phyloP scores from a whole-genome alignment of 2,329 filamentous ascomycete genomes.

The Aspergillus costaricaensis region DNA sequence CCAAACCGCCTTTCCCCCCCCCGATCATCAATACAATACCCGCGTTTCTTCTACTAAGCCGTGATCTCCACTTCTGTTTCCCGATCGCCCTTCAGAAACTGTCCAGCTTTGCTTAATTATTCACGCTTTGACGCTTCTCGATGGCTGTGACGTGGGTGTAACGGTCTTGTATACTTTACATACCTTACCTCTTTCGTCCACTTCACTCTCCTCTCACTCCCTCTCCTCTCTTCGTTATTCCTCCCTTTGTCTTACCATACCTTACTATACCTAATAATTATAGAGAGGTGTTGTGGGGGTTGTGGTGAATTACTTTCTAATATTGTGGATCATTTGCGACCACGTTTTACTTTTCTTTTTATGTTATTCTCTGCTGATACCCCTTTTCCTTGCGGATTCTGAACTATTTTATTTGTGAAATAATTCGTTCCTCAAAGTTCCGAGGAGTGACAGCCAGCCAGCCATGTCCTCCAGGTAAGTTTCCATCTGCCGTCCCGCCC shows the following conservation, averaged over 20 bases:
- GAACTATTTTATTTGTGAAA: slow-evolving; percentile 4
- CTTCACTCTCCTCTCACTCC: slow-evolving; percentile 15
- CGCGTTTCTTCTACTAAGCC: slow-evolving; percentile 13
- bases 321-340: slow-evolving; percentile 8
- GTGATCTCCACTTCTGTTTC: slow-evolving; percentile 11
- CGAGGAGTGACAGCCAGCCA: slow-evolving; percentile 3
- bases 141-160: slow-evolving; percentile 28
- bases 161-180: slow-evolving; percentile 23
- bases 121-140: slow-evolving; percentile 8
- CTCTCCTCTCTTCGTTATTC: slow-evolving; percentile 15
- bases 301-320: background rate
- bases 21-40: background rate
- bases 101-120: background rate
- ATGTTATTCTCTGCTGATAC: slow-evolving; percentile 2
- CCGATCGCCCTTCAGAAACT: slow-evolving; percentile 10
- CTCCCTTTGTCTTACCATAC: slow-evolving; percentile 10
- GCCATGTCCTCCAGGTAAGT: slow-evolving; percentile 48
- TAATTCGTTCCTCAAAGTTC: slow-evolving; percentile 1
- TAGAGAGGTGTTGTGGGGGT: slow-evolving; percentile 10
- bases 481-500: slow-evolving; percentile 15
- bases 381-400: slow-evolving; percentile 3
- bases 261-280: slow-evolving; percentile 11
- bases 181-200: slow-evolving; percentile 6
- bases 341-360: slow-evolving; percentile 13
- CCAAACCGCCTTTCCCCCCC: background rate